Evolutionary conservation across 1,284 basidiomycete species (phyloP).

Genomic region (Puccinia triticina): DNA sequence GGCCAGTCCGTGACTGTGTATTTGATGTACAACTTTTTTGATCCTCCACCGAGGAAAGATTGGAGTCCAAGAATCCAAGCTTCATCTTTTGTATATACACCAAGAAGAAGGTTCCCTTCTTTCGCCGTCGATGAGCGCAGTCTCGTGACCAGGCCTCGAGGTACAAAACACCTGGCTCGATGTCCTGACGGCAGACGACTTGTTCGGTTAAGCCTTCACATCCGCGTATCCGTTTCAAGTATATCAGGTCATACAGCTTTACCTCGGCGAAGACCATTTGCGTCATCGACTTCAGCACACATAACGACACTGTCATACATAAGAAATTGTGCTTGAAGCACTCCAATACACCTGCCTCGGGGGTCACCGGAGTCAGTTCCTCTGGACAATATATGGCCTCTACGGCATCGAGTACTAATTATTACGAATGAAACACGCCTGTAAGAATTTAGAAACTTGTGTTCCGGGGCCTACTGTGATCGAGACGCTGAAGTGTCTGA

Average conservation of each 20-base stretch:
- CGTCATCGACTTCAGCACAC: neutral
- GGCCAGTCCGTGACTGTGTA: neutral
- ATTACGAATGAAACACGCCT: slow-evolving; percentile 14
- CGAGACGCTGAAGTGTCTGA: slow-evolving; percentile 2
- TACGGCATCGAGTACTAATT: neutral
- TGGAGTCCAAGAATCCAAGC: neutral
- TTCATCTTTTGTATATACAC: slow-evolving; percentile 1
- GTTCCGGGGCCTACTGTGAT: neutral
- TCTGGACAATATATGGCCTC: neutral
- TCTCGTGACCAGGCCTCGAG: neutral
- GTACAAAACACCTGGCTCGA: neutral
- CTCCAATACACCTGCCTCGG: neutral
- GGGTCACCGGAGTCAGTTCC: neutral
- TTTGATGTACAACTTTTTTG: neutral
- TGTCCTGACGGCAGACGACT: neutral
- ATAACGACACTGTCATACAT: neutral
- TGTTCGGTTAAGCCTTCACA: neutral
- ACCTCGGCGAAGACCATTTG: neutral
- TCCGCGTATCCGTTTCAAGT: neutral
- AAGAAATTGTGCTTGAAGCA: neutral
- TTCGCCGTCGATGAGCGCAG: neutral
- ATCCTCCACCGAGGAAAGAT: neutral
- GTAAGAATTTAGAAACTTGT: slow-evolving; percentile 4
- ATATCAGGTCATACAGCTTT: neutral
- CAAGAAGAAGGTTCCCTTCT: neutral